Conservation (phyloP, 78 protist species). For the Salpingoeca rosetta region DNA sequence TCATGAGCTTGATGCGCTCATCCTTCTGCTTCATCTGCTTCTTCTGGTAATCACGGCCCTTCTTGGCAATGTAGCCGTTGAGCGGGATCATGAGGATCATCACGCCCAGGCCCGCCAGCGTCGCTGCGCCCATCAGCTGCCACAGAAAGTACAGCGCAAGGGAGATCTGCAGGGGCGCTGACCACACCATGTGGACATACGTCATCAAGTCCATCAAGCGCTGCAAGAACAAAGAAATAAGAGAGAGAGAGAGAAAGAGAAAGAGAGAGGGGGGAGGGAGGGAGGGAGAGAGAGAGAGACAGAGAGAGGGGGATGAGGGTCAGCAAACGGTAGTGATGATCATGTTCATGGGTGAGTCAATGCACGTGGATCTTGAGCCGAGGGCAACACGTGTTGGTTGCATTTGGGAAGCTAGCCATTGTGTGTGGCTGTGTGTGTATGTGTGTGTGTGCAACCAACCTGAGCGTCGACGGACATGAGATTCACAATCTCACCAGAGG, state of each 20-base stretch:
- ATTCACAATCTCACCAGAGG: conserved; percentile 59
- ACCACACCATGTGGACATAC: conserved; percentile 51
- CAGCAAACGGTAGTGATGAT: too few species aligned
- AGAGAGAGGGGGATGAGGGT: too few species aligned
- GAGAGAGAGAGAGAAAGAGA: too few species aligned
- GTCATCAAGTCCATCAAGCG: conserved; percentile 36
- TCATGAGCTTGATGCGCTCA: conserved; percentile 16
- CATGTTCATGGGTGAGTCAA: too few species aligned
- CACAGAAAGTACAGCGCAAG: conserved; percentile 7
- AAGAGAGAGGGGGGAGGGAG: too few species aligned
- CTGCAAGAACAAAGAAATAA: too few species aligned
- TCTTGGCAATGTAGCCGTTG: conserved; percentile 5
- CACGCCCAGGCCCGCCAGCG: conserved; percentile 52
- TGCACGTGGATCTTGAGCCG: too few species aligned
- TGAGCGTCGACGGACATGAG: conserved; percentile 69
- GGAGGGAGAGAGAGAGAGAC: too few species aligned
- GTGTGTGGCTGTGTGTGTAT: too few species aligned
- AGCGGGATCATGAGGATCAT: conserved; percentile 49
- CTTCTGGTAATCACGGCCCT: not conserved
- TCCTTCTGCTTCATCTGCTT: conserved; percentile 12
- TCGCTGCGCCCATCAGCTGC: conserved; percentile 30
- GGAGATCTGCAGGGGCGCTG: conserved; percentile 29
- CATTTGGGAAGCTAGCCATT: too few species aligned
- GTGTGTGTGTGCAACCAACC: too few species aligned
- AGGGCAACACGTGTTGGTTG: too few species aligned